Conservation (phyloP, 495 filamentous ascomycete genomes). For the Aspergillus cavernicola region DNA sequence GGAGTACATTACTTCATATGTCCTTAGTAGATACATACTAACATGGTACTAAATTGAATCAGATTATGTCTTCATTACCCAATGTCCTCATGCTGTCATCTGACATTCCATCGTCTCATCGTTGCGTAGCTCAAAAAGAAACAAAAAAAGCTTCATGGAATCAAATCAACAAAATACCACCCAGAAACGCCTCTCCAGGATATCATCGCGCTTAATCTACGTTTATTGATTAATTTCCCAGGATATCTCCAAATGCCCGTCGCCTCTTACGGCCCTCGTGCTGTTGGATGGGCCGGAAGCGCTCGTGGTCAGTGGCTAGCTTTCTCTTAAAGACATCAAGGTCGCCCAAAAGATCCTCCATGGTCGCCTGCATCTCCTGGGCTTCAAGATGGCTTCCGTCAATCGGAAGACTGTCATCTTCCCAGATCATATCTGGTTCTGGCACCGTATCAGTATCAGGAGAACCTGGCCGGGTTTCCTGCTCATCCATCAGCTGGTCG, state of each 20-base stretch:
- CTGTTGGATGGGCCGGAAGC: slow-evolving; percentile 43
- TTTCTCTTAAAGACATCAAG: slow-evolving; percentile 79
- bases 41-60: too few species aligned
- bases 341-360: slow-evolving; percentile 71
- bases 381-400: slow-evolving; percentile 37
- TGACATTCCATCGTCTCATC: slow-evolving; percentile 14
- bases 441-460: slow-evolving; percentile 28
- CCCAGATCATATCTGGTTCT: slow-evolving; percentile 38
- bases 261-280: slow-evolving; percentile 25
- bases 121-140: slow-evolving; percentile 24
- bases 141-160: slow-evolving; percentile 9
- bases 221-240: slow-evolving; percentile 30
- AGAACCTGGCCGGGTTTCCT: slow-evolving; percentile 39
- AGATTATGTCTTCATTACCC: not conserved
- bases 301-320: slow-evolving; percentile 68
- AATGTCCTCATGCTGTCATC: slow-evolving; percentile 7
- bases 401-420: slow-evolving; percentile 29
- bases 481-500: slow-evolving; percentile 29
- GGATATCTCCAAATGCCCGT: slow-evolving; percentile 34
- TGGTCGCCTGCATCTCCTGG: slow-evolving; percentile 61
- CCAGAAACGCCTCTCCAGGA: slow-evolving; percentile 22
- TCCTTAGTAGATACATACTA: too few species aligned
- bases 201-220: slow-evolving; percentile 8
- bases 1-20: too few species aligned
- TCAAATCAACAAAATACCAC: slow-evolving; percentile 21